Base-by-base conservation (phyloP, 768 basidiomycete genomes). In the Termitomyces sp. region DNA sequence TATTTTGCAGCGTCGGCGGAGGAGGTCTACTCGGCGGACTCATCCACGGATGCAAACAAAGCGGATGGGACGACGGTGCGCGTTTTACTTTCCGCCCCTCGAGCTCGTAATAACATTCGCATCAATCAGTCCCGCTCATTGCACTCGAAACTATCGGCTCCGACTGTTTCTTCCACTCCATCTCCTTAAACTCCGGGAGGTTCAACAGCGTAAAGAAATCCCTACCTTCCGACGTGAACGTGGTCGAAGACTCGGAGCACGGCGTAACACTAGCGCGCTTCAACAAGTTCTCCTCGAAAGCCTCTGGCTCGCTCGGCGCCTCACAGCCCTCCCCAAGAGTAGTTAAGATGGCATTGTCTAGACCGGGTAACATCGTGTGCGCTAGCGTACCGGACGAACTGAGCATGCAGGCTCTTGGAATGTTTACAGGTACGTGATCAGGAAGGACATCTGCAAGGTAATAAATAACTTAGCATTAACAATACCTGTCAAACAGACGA, bases 1-100 rank as follows among this genome's bases (percentile, higher is more conserved):
- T 91, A 43, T 83, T 91, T 57, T 91, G 89, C 64, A 84, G 84
- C 52, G 86, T 91, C 12, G 90, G 90, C 38, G 89, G 89, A 0
- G 89, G 78, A 0, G 88, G 89, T 1, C 70, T 91, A 0, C 68
- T 88, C 3, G 87, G 84, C 10, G 90, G 90, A 0, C 70, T 90
- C 46, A 81, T 89, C 35, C 68, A 75, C 5, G 89, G 89, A n/a
- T 89, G 87, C 62, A 75, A 75, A 50, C 66, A 64, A 2, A 77
- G 80, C 2, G 81, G 79, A 19, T 92, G 90, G 89, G 82, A 86
- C 40, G 78, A 85, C 45, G 84, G 89, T 89, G 59, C 60, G 78
- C 48, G 19, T 31, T 47, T 11, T n/a, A 3, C 4, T 9, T 26
- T n/a, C 33, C 14, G 21, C 2, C 21, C 28, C 19, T 15, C 12